phyloP scores from a whole-genome alignment of 441 rosid species.

The Iberis amara region DNA sequence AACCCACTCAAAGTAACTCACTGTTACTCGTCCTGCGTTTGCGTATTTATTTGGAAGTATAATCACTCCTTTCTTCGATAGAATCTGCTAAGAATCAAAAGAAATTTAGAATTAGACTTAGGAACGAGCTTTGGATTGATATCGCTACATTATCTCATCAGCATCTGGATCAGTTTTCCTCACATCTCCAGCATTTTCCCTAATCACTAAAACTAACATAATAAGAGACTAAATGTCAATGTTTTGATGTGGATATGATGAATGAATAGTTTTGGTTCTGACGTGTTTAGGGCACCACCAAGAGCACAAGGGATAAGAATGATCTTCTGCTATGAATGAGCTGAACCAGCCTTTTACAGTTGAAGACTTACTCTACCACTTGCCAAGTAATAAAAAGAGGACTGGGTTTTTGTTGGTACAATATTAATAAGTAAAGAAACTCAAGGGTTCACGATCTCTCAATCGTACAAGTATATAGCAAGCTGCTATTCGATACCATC shows the following conservation, averaged over 20 bases:
- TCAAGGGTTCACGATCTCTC: slow-evolving; percentile 21
- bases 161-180: slow-evolving; percentile 92
- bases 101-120: no score
- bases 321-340: no score
- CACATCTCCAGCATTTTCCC: slow-evolving; percentile 88
- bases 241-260: background rate
- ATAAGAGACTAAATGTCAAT: slow-evolving; percentile 9
- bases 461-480: slow-evolving; percentile 92
- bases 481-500: slow-evolving; percentile 99
- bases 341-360: no score
- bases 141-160: slow-evolving; percentile 55
- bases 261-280: slow-evolving; percentile 5
- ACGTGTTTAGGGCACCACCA: slow-evolving; percentile 93
- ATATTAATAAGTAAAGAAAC: no score
- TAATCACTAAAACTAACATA: slow-evolving; percentile 15
- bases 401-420: no score
- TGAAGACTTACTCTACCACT: no score
- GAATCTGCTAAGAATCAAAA: slow-evolving; percentile 45
- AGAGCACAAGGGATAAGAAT: slow-evolving; percentile 91
- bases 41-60: slow-evolving; percentile 94
- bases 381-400: no score
- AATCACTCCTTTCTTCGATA: slow-evolving; percentile 77
- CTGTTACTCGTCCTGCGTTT: slow-evolving; percentile 91
- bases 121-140: background rate
- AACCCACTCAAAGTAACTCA: slow-evolving; percentile 96